Evolutionary conservation across 305 asterid genomes (phyloP), one percentile per base, ranked within the genome.

Genomic region (Ilex paraguariensis): DNA sequence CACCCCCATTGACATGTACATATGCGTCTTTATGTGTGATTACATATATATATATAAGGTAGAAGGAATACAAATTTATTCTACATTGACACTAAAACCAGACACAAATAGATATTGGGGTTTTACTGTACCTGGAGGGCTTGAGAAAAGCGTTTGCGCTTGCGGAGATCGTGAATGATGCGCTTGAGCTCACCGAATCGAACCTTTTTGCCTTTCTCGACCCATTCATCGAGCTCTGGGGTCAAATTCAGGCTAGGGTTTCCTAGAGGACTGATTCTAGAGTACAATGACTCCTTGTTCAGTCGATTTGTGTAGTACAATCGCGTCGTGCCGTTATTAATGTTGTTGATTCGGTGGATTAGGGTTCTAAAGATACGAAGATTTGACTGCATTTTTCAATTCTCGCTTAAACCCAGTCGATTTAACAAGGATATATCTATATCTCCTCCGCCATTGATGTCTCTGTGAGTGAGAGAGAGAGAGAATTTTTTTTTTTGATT

Each of bases 141-240:
- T 54, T 86, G 95, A 68, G 67, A 31, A 74, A 59, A 84, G 56
- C 92, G 91, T 66, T 59, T 86, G 16, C 91, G 95, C 77, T 78
- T 84, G 15, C 96, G 95, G 56, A 88, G 88, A 62, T 86, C 92
- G 63, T 73, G 55, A 59, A 82, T 64, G 21, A 88, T 84, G 67
- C 95, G 87, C 66, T 77, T 82, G 30, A 88, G 83, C 83, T 83
- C 91, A 2, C 85, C 85, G 66, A 88, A 88, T 66, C 91, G 80
- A 63, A 86, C 57, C 48, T 75, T 76, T 3, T 79, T 76, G 0
- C 88, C 90, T 62, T 51, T 58, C 30, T 77, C 68, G 40, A 74
- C 80, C 95, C 96, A 88, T 59, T 77, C 74, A 5, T 88, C 90
- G 54, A 88, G 87, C 72, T 83, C 85, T 36, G 81, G 81, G 6